Evolutionary conservation across 2,329 filamentous ascomycete species (phyloP), one percentile per base, ranked within the genome.

Genomic region (Colletotrichum sojae): DNA sequence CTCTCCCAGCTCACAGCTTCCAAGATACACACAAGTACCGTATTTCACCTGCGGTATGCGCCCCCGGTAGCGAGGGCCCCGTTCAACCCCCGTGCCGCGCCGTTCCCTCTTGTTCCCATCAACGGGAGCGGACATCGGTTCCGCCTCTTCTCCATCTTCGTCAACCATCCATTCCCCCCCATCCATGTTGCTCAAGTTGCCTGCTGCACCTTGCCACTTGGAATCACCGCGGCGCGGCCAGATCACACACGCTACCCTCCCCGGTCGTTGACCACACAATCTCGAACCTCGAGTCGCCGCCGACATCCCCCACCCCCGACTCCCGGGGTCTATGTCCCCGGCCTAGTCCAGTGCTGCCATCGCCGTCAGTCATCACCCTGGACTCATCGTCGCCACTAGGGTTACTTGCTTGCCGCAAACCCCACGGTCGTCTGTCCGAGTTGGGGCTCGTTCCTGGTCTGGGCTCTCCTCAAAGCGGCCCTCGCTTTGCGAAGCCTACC

Each of bases 191-290:
- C 18, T 10, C 40, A 49, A 66, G 12, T 31, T 39, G n/a, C 16
- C 60, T 60, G 40, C 59, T 67, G 43, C 54, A 13, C 18, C 54
- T 51, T 54, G 62, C 62, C 48, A 66, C 62, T 60, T 40, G 43
- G 31, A 20, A 45, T 51, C 20, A 18, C 39, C 52, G 15, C 49
- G 22, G 31, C 64, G 27, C 52, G 20, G 13, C 10, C 49, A 43
- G 20, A 31, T 25, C 27, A 59, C 60, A 8, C 27, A 27, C 51
- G 60, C 60, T 48, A 53, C 48, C 46, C 16, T 43, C n/a, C 25
- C n/a, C 15, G 25, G 15, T 46, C 40, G 31, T 48, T 25, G 27
- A 61, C 46, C 22, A 58, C 20, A 49, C 53, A 52, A 9, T 43
- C 48, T 43, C 45, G 31, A 64, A 39, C 54, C 25, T 43, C 40